phyloP scores from a whole-genome alignment of 495 filamentous ascomycete genomes.

The Xanthoparmelia taractica region DNA sequence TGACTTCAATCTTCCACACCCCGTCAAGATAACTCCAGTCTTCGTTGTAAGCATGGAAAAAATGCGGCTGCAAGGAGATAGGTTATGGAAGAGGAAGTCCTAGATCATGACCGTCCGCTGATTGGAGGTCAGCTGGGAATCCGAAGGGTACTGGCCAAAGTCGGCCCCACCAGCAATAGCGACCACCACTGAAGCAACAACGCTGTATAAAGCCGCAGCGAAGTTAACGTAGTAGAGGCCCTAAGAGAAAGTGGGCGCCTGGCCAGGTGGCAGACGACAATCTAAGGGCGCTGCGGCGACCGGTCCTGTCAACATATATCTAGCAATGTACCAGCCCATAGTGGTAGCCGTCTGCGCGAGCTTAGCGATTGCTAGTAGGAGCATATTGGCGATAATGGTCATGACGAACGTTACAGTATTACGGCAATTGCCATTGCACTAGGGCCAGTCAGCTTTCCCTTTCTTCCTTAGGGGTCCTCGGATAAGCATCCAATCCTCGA shows the following conservation, averaged over 20 bases:
- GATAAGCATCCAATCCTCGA: too few relatives aligned
- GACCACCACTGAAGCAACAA: constrained; percentile 59
- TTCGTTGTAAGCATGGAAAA: constrained; percentile 59
- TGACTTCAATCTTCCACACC: constrained; percentile 69
- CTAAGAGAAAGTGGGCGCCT: constrained; percentile 49
- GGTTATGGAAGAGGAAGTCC: constrained; percentile 59
- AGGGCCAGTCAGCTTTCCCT: too few relatives aligned
- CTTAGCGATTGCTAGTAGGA: constrained; percentile 35
- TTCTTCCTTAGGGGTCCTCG: too few relatives aligned
- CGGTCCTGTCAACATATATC: constrained; percentile 52
- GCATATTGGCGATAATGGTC: constrained; percentile 2
- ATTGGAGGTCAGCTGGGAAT: constrained; percentile 59
- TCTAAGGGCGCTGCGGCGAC: constrained; percentile 48
- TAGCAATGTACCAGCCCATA: constrained; percentile 56
- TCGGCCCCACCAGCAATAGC: constrained; percentile 58
- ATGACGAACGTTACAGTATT: constrained; percentile 1
- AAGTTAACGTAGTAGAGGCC: constrained; percentile 72
- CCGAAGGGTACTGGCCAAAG: constrained; percentile 51
- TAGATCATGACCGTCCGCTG: constrained; percentile 81
- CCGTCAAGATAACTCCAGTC: constrained; percentile 68
- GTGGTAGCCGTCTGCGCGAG: constrained; percentile 56
- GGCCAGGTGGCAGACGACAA: constrained; percentile 31
- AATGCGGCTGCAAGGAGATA: constrained; percentile 66
- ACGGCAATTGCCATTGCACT: neutral
- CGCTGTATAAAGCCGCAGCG: constrained; percentile 63